Evolutionary conservation across 2,329 filamentous ascomycete species (phyloP).

Genomic region (Biscogniauxia mediterranea): DNA sequence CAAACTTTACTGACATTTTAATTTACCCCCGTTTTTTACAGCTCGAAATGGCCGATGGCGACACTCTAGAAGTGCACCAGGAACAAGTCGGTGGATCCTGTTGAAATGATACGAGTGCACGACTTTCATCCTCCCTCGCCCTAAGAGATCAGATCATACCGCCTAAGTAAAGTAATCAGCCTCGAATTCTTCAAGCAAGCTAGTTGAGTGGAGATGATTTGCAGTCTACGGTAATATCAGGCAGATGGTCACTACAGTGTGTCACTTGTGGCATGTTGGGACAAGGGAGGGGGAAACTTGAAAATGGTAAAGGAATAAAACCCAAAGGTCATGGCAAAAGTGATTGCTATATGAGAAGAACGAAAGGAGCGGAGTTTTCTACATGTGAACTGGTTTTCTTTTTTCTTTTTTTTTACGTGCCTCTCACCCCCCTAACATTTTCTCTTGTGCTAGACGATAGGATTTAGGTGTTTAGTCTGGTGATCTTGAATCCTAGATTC

Average conservation of each 20-base stretch:
- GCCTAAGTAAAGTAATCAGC: not conserved
- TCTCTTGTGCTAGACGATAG: not conserved
- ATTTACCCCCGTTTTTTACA: conserved; percentile 39
- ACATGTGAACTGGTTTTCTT: not conserved
- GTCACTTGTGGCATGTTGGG: not conserved
- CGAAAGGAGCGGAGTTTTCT: not conserved
- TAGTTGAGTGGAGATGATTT: too few relatives aligned
- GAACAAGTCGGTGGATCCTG: conserved; percentile 82
- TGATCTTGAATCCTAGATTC: not conserved
- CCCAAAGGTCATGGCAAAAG: not conserved
- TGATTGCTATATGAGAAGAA: not conserved
- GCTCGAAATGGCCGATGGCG: conserved; percentile 96
- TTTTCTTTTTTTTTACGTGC: not conserved
- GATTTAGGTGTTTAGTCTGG: not conserved
- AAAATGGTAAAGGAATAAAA: not conserved
- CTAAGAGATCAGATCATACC: not conserved
- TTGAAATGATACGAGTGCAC: conserved; percentile 27
- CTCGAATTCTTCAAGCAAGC: not conserved
- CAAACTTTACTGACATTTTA: conserved; percentile 5
- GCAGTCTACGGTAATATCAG: too few relatives aligned
- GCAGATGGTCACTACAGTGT: too few relatives aligned
- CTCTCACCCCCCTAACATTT: not conserved
- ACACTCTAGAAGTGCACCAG: conserved; percentile 95
- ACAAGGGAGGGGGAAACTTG: not conserved
- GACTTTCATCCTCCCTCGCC: conserved; percentile 1